phyloP scores from a whole-genome alignment of 2,329 filamentous ascomycete species.

The Fusarium sp. region DNA sequence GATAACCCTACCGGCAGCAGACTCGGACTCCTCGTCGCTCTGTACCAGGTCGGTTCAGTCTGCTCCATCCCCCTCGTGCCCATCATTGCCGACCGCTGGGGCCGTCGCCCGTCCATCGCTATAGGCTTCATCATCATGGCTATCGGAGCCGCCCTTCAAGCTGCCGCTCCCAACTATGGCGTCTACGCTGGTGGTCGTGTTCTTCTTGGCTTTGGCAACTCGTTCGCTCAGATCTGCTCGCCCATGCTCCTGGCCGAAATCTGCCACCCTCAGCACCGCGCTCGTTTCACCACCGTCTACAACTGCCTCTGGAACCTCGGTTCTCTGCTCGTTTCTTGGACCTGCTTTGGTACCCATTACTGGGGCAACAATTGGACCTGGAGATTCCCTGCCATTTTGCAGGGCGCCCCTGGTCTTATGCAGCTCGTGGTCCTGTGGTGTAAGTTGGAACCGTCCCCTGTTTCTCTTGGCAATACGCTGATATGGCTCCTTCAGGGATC shows the following conservation, averaged over 20 bases:
- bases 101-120: conserved; percentile 57
- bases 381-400: conserved; percentile 72
- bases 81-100: conserved; percentile 57
- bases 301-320: conserved; percentile 76
- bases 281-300: conserved; percentile 73
- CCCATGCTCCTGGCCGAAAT: conserved; percentile 74
- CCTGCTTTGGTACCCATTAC: conserved; percentile 70
- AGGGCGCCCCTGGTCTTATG: conserved; percentile 68
- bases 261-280: conserved; percentile 75
- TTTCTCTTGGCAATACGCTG: accelerated
- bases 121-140: conserved; percentile 60
- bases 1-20: conserved; percentile 51
- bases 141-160: conserved; percentile 23
- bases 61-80: conserved; percentile 59
- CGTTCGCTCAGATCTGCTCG: conserved; percentile 70
- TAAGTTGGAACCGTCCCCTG: neutral
- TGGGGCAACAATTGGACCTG: conserved; percentile 72
- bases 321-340: conserved; percentile 67
- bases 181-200: conserved; percentile 56
- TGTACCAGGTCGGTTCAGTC: conserved; percentile 63
- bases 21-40: conserved; percentile 61
- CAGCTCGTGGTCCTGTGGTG: conserved; percentile 73
- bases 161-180: conserved; percentile 55
- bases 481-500: conserved; percentile 47
- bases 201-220: conserved; percentile 71